Base-by-base conservation (phyloP, 1,284 basidiomycete species). In the Lignosus rhinocerotis region DNA sequence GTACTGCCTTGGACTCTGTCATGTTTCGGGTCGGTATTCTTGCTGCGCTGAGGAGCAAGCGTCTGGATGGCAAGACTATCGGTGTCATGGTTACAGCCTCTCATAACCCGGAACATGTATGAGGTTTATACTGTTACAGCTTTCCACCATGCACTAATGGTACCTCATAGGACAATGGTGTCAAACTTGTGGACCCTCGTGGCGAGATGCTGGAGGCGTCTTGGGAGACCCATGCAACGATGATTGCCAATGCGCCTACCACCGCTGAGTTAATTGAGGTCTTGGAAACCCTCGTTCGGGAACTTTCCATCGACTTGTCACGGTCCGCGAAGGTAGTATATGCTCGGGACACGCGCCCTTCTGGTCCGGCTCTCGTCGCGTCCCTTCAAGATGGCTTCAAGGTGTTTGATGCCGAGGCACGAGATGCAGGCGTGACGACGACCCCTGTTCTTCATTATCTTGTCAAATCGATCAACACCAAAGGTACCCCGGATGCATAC, bases 1-100 rank as follows among this genome's bases (percentile, higher is more conserved):
- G 88, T 36, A 82, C 76, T 66, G 80, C 84, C 39, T 84, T 99
- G n/a, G 94, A 96, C 66, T 92, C 92, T 33, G 95, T 96, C 38
- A 82, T 98, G 64, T 98, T 97, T 78, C 85, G 95, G 64, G 91
- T 97, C 10, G 97, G 94, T 7, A 78, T 99, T 41, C 81, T 99
- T 21, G 96, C 96, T 45, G 92, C 85, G 4, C 80, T 99, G 43
- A 80, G 97, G 60, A 97, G 94, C 76, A 96, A 93, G 78, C 89
- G 86, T 64, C 79, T 96, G 38, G 88, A 90, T 71, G 96, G 97
- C 48, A 92, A 90, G 72, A 90, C 88, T 36, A 92, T 99, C 68
- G 97, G 97, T 33, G 91, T 99, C 21, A 99, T 99, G 97, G 90
- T 99, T 69, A 99, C 97, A 39, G 97, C 97, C 4, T 97, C 94